Evolutionary conservation across 2,329 filamentous ascomycete genomes (phyloP), one percentile per base, ranked within the genome.

Genomic region (Alternaria sp.): DNA sequence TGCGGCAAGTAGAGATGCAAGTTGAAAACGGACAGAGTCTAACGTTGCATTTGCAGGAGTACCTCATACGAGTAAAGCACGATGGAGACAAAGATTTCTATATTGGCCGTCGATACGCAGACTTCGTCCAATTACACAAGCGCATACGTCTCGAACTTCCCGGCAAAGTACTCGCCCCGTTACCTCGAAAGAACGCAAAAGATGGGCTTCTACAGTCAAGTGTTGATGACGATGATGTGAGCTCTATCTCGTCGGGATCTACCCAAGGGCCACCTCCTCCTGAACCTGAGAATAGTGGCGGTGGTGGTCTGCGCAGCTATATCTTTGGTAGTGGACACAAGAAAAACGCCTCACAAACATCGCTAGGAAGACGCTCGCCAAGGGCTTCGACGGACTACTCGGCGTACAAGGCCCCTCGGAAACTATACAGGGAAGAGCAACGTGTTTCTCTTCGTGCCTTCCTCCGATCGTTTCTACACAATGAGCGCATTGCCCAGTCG

Each of bases 181-280:
- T 98, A 51, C 95, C 95, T 1, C 90, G 90, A 75, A 98, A 98
- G 86, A 97, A 97, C 79, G 97, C 94, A 79, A 87, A 89, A 20
- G 89, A 90, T 66, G 89, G 90, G 3, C 83, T 91, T 7, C 84
- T 87, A 62, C 83, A 77, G 49, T 72, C 81, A 41, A 86, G 85
- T 22, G 85, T 84, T 32, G 81, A 81, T 50, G 87, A 89, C 65
- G 92, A 92, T 43, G 92, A 94, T 76, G 86, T 84, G 1, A 92
- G 91, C 2, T 97, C 93, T 1, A 78, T 94, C 7, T 97, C 93
- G 0, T 97, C 93, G 0, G 81, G 86, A 1, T 96, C 92, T 3
- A 94, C 91, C 1, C 85, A 89, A 63, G 82, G 85, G n/a, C 82
- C 77, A 44, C 75, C 76, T 46, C 63, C 76, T 50, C 63, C 76